Base-by-base conservation (phyloP, 805 yeast genomes). In the Wickerhamomyces queroliae region DNA sequence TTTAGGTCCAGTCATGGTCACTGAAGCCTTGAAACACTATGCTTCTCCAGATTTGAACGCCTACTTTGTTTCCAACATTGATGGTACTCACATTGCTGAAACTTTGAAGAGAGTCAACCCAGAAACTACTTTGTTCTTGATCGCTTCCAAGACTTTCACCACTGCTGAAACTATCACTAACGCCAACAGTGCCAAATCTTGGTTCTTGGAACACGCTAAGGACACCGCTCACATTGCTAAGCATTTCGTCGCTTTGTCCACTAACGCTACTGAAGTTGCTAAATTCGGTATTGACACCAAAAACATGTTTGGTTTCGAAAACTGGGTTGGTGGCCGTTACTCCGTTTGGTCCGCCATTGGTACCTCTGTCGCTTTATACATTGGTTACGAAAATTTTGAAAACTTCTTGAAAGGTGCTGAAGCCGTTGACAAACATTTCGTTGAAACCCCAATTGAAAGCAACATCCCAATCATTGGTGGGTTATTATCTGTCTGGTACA, bases 331-430 rank as follows among this genome's bases (percentile, higher is more conserved):
- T 61, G 99, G 99, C 62, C 84, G 99, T 69, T 93, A 93, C 81
- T 93, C 99, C n/a, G 99, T 93, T 46, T 93, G 99, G 99, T 86
- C 96, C 32, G 95, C 99, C 48, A 93, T 93, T 64, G 99, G 99
- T 46, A 78, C 93, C 55, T 86, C 96, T 22, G 91, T 93, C 48
- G 95, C 95, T 55, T 69, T 93, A 53, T 93, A 84, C 78, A 83
- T 93, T 63, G 99, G 99, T 50, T 93, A 63, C 65, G 98, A 93
- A 49, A 86, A 89, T 77, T 93, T 93, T 58, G 91, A 86, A 48
- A 76, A 76, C 45, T 88, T 93, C 78, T 75, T 93, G 58, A 85
- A 83, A 67, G 99, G 99, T 72, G 99, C 96, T 48, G 96, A 93
- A 72, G 95, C 97, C 38, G 82, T 90, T 58, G 99, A 93, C 74